These are phyloP conservation scores for Coemansia sp. DNA, from an alignment of 192 early-diverging fungal species.

Conservation along the genomic window DNA sequence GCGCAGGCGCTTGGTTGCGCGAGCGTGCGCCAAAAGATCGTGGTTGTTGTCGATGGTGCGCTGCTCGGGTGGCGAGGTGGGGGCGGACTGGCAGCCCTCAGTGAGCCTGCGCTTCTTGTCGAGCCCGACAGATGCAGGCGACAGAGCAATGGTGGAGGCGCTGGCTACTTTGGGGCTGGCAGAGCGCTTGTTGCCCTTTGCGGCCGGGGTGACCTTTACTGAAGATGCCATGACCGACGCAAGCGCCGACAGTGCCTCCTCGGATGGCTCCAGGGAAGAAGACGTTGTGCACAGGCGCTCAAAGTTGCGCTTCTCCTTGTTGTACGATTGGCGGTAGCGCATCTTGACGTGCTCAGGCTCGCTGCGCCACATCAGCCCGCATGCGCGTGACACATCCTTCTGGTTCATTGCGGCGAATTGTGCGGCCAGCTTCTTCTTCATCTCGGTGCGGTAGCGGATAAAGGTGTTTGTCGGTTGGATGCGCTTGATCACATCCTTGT, in stretches of 20 bases:
- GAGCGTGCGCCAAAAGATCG: slow-evolving; percentile 3
- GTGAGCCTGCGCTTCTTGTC: slow-evolving; percentile 50
- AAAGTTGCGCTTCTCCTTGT: slow-evolving; percentile 56
- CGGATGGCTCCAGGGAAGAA: slow-evolving; percentile 44
- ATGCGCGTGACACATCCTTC: slow-evolving; percentile 56
- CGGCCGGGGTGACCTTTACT: not conserved
- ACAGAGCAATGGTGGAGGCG: slow-evolving; percentile 2
- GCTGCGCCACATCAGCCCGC: slow-evolving; percentile 57
- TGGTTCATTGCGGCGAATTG: slow-evolving; percentile 57
- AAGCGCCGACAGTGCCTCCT: slow-evolving; percentile 43
- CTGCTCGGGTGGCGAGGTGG: slow-evolving; percentile 46
- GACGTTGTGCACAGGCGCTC: slow-evolving; percentile 56
- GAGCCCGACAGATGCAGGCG: not conserved
- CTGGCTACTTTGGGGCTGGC: slow-evolving; percentile 4
- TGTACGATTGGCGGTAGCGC: slow-evolving; percentile 58
- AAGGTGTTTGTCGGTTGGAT: slow-evolving; percentile 60
- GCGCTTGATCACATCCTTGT: slow-evolving; percentile 52
- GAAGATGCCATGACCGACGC: slow-evolving; percentile 33
- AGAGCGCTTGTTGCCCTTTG: slow-evolving; percentile 9
- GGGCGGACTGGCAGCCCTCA: slow-evolving; percentile 43
- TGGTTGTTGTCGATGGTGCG: slow-evolving; percentile 13
- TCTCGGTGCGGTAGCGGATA: slow-evolving; percentile 59
- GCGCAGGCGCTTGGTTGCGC: slow-evolving; percentile 35
- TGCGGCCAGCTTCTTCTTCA: slow-evolving; percentile 51
- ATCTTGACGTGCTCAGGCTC: slow-evolving; percentile 56